These are phyloP conservation scores for Pisolithus orientalis DNA, from an alignment of 768 basidiomycete species.

Conservation along the genomic window DNA sequence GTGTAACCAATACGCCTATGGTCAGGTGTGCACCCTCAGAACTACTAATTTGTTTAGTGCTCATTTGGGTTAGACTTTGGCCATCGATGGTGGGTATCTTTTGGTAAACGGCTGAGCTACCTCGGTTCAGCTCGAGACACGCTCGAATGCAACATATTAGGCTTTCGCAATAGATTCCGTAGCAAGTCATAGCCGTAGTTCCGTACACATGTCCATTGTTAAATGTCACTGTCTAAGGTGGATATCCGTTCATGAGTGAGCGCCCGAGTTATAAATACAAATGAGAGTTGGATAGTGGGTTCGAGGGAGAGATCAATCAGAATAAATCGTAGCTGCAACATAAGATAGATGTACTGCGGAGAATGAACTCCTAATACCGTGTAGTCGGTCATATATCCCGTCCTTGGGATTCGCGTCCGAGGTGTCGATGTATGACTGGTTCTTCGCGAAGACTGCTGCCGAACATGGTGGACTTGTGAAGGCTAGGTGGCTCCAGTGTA, in stretches of 20 bases:
- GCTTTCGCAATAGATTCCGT: background rate
- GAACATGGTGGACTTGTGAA: background rate
- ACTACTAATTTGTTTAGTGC: background rate
- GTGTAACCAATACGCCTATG: constrained; percentile 29
- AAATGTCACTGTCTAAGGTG: too few species aligned
- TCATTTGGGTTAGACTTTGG: background rate
- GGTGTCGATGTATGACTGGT: constrained; percentile 16
- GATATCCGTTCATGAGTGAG: background rate
- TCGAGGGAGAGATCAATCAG: background rate
- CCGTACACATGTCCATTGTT: background rate
- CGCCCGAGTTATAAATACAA: background rate
- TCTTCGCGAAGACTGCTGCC: constrained; percentile 13
- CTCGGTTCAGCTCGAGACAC: too few species aligned
- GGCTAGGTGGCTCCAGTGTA: constrained; percentile 9
- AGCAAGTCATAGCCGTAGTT: background rate
- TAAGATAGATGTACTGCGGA: background rate
- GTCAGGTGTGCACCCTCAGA: constrained; percentile 21
- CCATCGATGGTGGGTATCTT: background rate
- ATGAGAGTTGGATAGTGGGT: background rate
- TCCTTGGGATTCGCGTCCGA: constrained; percentile 20
- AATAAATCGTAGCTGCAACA: background rate
- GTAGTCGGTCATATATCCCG: constrained; percentile 19
- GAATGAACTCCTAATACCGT: background rate
- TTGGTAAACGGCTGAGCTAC: background rate
- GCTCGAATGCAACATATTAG: too few species aligned